These are phyloP conservation scores for Eutypella sp. DNA, from an alignment of 2,329 filamentous ascomycete species.

Conservation along the genomic window DNA sequence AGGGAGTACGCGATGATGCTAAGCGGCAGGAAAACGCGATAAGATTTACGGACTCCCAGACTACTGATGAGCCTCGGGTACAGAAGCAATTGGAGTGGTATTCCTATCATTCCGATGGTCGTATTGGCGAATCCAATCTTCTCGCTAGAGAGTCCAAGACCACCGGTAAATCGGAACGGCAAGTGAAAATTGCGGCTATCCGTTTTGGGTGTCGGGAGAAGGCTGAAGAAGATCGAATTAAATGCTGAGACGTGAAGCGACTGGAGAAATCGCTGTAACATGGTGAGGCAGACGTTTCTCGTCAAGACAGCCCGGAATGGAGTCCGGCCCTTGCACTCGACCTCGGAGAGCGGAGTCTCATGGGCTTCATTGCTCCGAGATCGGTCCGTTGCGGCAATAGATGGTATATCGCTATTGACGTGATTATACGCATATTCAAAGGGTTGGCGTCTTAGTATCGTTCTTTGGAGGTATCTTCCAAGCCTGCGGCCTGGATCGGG, in stretches of 20 bases:
- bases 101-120: slow-evolving; percentile 56
- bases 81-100: slow-evolving; percentile 34
- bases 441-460: not conserved
- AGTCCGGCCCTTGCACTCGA: not conserved
- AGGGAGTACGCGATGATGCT: not conserved
- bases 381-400: not conserved
- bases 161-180: slow-evolving; percentile 48
- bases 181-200: slow-evolving; percentile 14
- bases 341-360: not conserved
- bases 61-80: slow-evolving; percentile 1
- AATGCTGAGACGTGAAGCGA: not conserved
- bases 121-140: slow-evolving; percentile 57
- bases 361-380: not conserved
- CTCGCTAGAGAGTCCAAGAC: slow-evolving; percentile 52
- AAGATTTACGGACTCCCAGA: not conserved
- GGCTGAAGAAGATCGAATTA: slow-evolving; percentile 1
- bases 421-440: not conserved
- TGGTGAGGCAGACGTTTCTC: not conserved
- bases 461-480: not conserved
- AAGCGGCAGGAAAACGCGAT: not conserved
- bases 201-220: not conserved
- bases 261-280: slow-evolving; percentile 1
- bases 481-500: not conserved
- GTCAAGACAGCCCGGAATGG: not conserved
- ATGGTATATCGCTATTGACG: not conserved